Percentiles rank a stretch among this genome's conserved stretches.
These are phyloP conservation scores for Tarenaya hassleriana DNA, from an alignment of 345 rosid genomes.

Conservation along the genomic window DNA sequence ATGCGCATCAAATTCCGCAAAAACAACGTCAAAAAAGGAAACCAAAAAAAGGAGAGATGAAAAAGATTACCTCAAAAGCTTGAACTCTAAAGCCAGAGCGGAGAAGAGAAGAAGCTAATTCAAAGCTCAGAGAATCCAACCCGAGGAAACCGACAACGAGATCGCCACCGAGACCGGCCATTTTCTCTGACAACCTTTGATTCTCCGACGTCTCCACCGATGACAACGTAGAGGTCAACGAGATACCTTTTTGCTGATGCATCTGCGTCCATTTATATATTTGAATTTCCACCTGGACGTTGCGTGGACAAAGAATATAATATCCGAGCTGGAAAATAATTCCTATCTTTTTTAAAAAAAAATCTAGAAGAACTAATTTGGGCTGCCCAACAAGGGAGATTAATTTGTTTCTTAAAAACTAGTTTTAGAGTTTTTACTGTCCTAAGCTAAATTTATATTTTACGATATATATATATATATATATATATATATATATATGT, in stretches of 20 bases:
- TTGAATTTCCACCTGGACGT: not conserved
- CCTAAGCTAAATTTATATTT: too few species aligned
- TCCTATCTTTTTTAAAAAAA: too few species aligned
- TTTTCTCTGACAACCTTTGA: slow-evolving; percentile 13
- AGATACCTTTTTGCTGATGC: slow-evolving; percentile 17
- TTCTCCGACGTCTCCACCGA: slow-evolving; percentile 8
- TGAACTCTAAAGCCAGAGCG: slow-evolving; percentile 55
- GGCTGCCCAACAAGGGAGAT: too few species aligned
- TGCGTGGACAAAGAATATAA: too few species aligned
- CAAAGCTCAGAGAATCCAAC: slow-evolving; percentile 52
- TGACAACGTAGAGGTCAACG: slow-evolving; percentile 7
- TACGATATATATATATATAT: too few species aligned
- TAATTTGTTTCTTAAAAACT: too few species aligned
- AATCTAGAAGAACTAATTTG: too few species aligned
- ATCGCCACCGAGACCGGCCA: slow-evolving; percentile 21
- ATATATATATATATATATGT: too few species aligned
- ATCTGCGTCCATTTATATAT: slow-evolving; percentile 3
- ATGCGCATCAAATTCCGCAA: slow-evolving; percentile 1
- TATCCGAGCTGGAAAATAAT: too few species aligned
- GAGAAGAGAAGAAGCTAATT: slow-evolving; percentile 69
- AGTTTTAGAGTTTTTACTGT: too few species aligned
- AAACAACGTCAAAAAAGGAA: not conserved
- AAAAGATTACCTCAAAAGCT: slow-evolving; percentile 55
- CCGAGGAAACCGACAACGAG: slow-evolving; percentile 66
- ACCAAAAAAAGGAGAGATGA: slow-evolving; percentile 1